Evolutionary conservation across 1,139 yeast species (phyloP).

Genomic region (Candida tropicalis): DNA sequence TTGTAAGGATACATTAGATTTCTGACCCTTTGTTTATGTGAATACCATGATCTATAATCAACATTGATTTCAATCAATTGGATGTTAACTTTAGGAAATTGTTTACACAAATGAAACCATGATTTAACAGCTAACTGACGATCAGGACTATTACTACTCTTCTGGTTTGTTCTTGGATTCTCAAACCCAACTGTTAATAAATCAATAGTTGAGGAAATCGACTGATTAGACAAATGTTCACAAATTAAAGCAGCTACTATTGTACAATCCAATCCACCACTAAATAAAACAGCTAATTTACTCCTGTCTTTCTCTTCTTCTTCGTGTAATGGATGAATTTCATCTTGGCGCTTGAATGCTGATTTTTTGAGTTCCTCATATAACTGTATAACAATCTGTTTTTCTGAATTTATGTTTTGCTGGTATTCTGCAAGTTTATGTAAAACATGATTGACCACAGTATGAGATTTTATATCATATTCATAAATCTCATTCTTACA

Average conservation of each 20-base stretch:
- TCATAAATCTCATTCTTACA: slow-evolving; percentile 56
- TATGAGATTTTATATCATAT: slow-evolving; percentile 30
- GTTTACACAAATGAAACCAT: slow-evolving; percentile 49
- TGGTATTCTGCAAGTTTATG: slow-evolving; percentile 8
- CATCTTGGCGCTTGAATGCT: slow-evolving; percentile 51
- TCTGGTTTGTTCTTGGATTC: slow-evolving; percentile 74
- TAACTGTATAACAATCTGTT: slow-evolving; percentile 19
- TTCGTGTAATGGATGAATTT: slow-evolving; percentile 55
- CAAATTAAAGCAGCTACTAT: slow-evolving; percentile 58
- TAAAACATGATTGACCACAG: slow-evolving; percentile 11
- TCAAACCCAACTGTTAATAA: slow-evolving; percentile 94
- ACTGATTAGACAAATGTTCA: slow-evolving; percentile 22
- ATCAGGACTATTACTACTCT: slow-evolving; percentile 78
- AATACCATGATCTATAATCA: slow-evolving; percentile 63
- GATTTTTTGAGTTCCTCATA: slow-evolving; percentile 36
- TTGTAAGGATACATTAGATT: slow-evolving; percentile 77
- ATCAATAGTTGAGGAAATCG: slow-evolving; percentile 41
- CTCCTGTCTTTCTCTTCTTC: slow-evolving; percentile 33
- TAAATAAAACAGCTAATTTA: slow-evolving; percentile 67
- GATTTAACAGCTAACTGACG: slow-evolving; percentile 69
- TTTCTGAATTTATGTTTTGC: neutral
- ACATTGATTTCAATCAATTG: slow-evolving; percentile 71
- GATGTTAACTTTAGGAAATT: slow-evolving; percentile 37
- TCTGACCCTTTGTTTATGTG: slow-evolving; percentile 54
- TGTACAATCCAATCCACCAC: slow-evolving; percentile 96